Evolutionary conservation across 495 filamentous ascomycete species (phyloP).

Genomic region (Copromyces sp.): DNA sequence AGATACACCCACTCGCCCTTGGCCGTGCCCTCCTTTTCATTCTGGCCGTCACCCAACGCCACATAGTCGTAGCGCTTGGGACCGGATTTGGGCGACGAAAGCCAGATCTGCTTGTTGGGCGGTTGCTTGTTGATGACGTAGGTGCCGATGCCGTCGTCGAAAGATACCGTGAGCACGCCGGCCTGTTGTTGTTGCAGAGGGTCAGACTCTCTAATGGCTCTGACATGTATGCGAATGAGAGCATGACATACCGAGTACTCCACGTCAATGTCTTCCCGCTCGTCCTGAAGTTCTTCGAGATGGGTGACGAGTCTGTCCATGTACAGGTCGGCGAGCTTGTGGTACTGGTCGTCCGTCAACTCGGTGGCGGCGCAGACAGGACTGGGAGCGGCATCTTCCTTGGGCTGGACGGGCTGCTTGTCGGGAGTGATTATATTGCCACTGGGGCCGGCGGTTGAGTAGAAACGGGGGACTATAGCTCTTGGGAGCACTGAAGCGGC

Average conservation of each 20-base stretch:
- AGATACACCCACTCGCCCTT: slow-evolving; percentile 75
- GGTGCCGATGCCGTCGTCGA: slow-evolving; percentile 53
- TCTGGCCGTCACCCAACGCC: slow-evolving; percentile 53
- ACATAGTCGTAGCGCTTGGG: slow-evolving; percentile 92
- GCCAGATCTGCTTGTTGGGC: slow-evolving; percentile 95
- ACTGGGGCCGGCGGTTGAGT: slow-evolving; percentile 9
- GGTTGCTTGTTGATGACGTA: slow-evolving; percentile 98
- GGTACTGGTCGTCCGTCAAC: slow-evolving; percentile 33
- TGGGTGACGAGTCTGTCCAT: slow-evolving; percentile 53
- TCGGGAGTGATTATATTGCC: slow-evolving; percentile 26
- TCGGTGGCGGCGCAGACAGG: slow-evolving; percentile 18
- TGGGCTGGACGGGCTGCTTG: slow-evolving; percentile 12
- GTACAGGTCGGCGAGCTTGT: slow-evolving; percentile 38
- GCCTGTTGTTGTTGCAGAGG: slow-evolving; percentile 37
- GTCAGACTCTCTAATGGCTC: slow-evolving; percentile 5
- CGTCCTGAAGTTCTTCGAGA: slow-evolving; percentile 54
- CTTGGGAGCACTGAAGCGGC: neutral
- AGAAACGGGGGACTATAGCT: neutral
- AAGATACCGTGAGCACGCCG: slow-evolving; percentile 68
- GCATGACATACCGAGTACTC: slow-evolving; percentile 44
- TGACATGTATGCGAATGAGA: slow-evolving; percentile 4
- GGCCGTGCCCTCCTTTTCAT: slow-evolving; percentile 64
- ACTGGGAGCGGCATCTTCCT: slow-evolving; percentile 4
- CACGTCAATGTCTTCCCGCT: slow-evolving; percentile 54
- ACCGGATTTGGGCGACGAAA: slow-evolving; percentile 82